Conservation (phyloP, 352 stramenopile species). For the Globisporangium carolinianum region DNA sequence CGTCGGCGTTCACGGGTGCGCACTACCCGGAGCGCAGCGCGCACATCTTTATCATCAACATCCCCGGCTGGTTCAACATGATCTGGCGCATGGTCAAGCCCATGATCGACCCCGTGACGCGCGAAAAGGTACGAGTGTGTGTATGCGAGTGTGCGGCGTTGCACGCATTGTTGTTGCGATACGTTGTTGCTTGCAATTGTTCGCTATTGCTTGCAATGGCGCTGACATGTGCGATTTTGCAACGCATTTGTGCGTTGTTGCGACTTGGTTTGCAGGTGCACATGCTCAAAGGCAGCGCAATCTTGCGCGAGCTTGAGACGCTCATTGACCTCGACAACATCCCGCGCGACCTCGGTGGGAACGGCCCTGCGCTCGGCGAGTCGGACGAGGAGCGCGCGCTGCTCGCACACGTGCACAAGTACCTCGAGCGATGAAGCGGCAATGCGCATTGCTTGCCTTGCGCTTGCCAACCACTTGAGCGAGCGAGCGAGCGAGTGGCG, state of each 20-base stretch:
- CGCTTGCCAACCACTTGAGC: no score
- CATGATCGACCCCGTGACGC: slow-evolving; percentile 91
- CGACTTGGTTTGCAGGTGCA: slow-evolving; percentile 35
- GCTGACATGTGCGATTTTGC: no score
- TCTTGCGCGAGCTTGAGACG: slow-evolving; percentile 63
- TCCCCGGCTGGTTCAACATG: slow-evolving; percentile 92
- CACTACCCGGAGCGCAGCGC: slow-evolving; percentile 93
- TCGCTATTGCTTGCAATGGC: no score
- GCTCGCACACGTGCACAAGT: slow-evolving; percentile 63
- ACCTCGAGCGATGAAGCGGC: slow-evolving; percentile 19
- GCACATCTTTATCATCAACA: slow-evolving; percentile 95
- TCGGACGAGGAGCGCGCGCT: slow-evolving; percentile 67
- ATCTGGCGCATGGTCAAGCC: slow-evolving; percentile 93
- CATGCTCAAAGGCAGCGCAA: slow-evolving; percentile 78
- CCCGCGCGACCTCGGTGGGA: slow-evolving; percentile 63
- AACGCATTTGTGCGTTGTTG: no score
- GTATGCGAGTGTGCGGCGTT: background rate
- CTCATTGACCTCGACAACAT: slow-evolving; percentile 68
- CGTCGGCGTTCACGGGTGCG: slow-evolving; percentile 80
- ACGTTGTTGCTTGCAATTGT: background rate
- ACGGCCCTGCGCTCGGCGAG: slow-evolving; percentile 46
- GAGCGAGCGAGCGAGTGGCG: slow-evolving; percentile 5
- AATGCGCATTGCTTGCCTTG: no score
- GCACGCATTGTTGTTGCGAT: background rate
- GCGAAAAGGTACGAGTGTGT: slow-evolving; percentile 77